Conservation (phyloP, 306 rosid genomes). For the Oemleria cerasiformis region DNA sequence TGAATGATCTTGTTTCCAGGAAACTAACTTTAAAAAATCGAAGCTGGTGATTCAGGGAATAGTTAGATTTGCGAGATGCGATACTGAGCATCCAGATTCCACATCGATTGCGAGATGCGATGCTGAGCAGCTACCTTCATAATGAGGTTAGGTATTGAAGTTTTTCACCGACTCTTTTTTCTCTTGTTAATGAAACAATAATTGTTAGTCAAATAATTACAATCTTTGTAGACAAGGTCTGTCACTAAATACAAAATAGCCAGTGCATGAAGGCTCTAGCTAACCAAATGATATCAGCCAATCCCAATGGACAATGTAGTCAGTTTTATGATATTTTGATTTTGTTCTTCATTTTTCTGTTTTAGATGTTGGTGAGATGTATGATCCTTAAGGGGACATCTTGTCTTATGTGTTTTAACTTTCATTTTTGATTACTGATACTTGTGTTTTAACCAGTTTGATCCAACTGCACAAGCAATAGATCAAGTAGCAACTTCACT, state of each 20-base stretch:
- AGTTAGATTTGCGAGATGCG: slow-evolving; percentile 72
- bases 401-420: neutral
- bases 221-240: neutral
- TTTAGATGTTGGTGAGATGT: neutral
- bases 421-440: neutral
- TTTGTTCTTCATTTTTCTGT: neutral
- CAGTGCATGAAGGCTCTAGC: neutral
- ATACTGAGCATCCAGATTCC: slow-evolving; percentile 76
- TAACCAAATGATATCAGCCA: neutral
- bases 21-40: slow-evolving; percentile 88
- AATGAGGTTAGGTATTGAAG: slow-evolving; percentile 60
- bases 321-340: neutral
- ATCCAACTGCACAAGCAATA: no score
- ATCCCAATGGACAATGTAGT: neutral
- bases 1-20: slow-evolving; percentile 50
- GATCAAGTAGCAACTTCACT: no score
- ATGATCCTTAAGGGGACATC: neutral
- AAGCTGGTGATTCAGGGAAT: slow-evolving; percentile 89
- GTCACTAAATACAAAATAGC: neutral
- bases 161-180: slow-evolving; percentile 20
- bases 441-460: no score
- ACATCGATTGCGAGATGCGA: slow-evolving; percentile 69
- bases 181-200: neutral
- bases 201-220: neutral
- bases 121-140: slow-evolving; percentile 80